These are phyloP conservation scores for Ganoderma leucocontextum DNA, from an alignment of 1,284 basidiomycete species.

Conservation along the genomic window DNA sequence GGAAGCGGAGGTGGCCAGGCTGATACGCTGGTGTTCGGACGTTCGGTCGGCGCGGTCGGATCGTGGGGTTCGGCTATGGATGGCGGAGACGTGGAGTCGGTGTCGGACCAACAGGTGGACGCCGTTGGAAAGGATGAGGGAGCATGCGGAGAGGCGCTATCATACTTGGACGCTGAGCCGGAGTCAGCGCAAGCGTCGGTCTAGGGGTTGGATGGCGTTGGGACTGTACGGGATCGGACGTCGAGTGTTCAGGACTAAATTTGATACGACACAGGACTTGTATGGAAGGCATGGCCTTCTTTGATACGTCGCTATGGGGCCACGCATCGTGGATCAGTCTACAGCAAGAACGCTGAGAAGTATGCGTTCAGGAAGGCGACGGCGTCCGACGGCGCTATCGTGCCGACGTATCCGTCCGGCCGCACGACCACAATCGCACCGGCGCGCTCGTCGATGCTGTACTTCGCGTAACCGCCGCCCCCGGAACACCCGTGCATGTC, in stretches of 20 bases:
- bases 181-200: neutral
- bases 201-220: neutral
- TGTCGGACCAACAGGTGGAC: neutral
- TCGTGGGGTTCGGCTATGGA: neutral
- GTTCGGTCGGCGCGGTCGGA: neutral
- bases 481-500: constrained; percentile 45
- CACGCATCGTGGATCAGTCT: neutral
- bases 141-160: neutral
- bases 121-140: neutral
- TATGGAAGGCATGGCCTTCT: neutral
- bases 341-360: constrained; percentile 51
- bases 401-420: constrained; percentile 79
- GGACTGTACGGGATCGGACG: neutral
- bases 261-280: neutral
- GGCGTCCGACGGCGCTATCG: constrained; percentile 58
- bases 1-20: neutral
- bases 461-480: constrained; percentile 53
- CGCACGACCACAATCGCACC: constrained; percentile 74
- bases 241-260: neutral
- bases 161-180: neutral
- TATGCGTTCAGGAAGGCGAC: constrained; percentile 54
- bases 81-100: neutral
- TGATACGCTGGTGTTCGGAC: neutral
- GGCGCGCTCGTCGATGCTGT: constrained; percentile 56
- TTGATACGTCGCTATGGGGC: neutral